phyloP scores from a whole-genome alignment of 2,329 filamentous ascomycete species.

The Thermothelomyces thermophilus region DNA sequence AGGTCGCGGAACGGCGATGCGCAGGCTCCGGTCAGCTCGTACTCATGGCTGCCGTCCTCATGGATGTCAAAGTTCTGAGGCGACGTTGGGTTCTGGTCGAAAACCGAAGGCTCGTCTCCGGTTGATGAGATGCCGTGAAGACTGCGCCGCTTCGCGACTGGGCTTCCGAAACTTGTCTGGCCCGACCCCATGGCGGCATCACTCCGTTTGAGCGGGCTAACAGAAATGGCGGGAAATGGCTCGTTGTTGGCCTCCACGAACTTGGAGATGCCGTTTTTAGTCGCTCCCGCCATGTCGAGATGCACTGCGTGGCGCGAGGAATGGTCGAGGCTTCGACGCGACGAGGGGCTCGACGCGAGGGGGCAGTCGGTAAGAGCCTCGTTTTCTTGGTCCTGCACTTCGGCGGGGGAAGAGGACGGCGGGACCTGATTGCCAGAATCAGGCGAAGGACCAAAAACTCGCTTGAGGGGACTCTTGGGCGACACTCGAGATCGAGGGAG shows the following conservation, averaged over 20 bases:
- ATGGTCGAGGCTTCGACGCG: conserved; percentile 43
- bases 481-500: conserved; percentile 61
- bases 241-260: conserved; percentile 42
- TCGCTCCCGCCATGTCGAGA: conserved; percentile 49
- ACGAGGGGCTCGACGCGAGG: conserved; percentile 34
- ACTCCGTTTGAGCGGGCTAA: conserved; percentile 85
- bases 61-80: conserved; percentile 42
- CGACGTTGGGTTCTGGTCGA: conserved; percentile 52
- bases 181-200: conserved; percentile 87
- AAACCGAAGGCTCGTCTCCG: conserved; percentile 64
- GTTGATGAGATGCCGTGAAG: conserved; percentile 67
- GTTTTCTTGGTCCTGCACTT: conserved; percentile 40
- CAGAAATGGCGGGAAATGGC: conserved; percentile 48
- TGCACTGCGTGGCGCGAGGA: conserved; percentile 49
- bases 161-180: conserved; percentile 69
- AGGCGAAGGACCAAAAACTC: conserved; percentile 62
- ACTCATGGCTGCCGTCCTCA: conserved; percentile 41
- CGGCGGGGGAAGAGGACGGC: conserved; percentile 39
- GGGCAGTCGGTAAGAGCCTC: conserved; percentile 25
- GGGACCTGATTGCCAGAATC: conserved; percentile 65
- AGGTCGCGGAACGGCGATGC: conserved; percentile 35
- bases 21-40: conserved; percentile 42
- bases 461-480: conserved; percentile 74
- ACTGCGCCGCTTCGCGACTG: conserved; percentile 85
- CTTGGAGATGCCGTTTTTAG: conserved; percentile 45